phyloP scores from a whole-genome alignment of 1,284 basidiomycete genomes.

The Malassezia arunalokei region DNA sequence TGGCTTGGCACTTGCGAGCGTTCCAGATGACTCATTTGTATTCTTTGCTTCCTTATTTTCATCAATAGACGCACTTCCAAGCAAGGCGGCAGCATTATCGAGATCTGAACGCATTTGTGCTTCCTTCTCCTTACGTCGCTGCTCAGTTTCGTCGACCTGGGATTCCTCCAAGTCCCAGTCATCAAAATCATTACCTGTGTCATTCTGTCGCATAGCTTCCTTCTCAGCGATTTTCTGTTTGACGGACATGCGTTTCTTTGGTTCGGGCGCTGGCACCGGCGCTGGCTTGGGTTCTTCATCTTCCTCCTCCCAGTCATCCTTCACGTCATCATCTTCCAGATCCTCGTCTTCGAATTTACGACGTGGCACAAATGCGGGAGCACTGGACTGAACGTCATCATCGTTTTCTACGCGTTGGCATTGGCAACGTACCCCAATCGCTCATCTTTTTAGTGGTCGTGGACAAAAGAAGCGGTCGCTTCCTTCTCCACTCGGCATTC shows the following conservation, averaged over 20 bases:
- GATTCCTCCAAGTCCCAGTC: conserved; percentile 3
- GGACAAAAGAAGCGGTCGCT: too few relatives aligned
- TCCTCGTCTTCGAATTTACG: conserved; percentile 42
- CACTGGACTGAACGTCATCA: conserved; percentile 25
- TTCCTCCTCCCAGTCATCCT: conserved; percentile 45
- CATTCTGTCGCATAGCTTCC: conserved; percentile 23
- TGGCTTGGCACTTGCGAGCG: conserved; percentile 23
- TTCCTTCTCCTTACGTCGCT: conserved; percentile 27
- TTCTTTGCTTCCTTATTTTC: background rate
- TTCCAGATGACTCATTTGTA: background rate
- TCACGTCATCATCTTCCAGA: conserved; percentile 36
- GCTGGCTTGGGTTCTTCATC: conserved; percentile 29
- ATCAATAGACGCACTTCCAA: conserved; percentile 29
- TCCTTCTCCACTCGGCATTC: too few relatives aligned
- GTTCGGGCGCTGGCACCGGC: conserved; percentile 18
- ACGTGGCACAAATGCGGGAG: conserved; percentile 4
- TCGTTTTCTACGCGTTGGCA: conserved; percentile 25
- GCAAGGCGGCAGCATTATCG: conserved; percentile 37
- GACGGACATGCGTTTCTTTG: conserved; percentile 39
- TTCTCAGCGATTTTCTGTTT: conserved; percentile 44
- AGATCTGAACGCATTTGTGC: conserved; percentile 39
- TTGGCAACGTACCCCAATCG: conserved; percentile 28
- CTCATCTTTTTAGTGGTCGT: conserved; percentile 17
- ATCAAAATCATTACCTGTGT: conserved; percentile 5
- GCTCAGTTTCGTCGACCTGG: conserved; percentile 21